Base-by-base conservation (phyloP, 2,329 filamentous ascomycete species). In the Raffaelea ambrosiae region DNA sequence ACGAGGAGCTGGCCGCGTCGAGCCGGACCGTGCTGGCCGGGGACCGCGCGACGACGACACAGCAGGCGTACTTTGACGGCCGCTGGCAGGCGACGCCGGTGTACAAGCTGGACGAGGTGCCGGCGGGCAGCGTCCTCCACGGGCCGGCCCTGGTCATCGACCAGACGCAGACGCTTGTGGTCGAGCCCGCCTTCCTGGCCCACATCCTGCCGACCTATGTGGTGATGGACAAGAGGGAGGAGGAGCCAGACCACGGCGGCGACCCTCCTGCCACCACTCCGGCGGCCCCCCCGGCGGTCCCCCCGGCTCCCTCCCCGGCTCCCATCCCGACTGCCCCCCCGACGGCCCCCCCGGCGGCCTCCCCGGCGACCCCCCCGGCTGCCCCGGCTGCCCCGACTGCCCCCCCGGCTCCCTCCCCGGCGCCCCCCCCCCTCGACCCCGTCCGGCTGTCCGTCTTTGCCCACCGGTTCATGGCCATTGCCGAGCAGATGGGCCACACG, bases 81-180 rank as follows among this genome's bases (percentile, higher is more conserved):
- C 38, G 40, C 23, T 76, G 88, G 31, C 69, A 77, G 53, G 76
- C 90, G n/a, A 94, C 88, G 0, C 83, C 87, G 0, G 79, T 95
- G 43, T 95, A 89, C 45, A 88, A 85, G 63, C 75, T 96, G 0
- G 80, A 85, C 52, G 77, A 88, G 50, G 70, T 95, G 10, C 67
- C 71, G 2, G 71, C 86, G 5, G 87, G 88, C 3, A 81, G 88
- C 50, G 78, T 80, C 21, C 71, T 95, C 46, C 70, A 74, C 44
- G 89, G 90, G 0, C 89, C 90, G 0, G 88, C 88, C 1, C 87
- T 95, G 64, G 75, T 95, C 49, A 87, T 88, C 3, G 90, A 90
- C 59, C 83, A 84, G 8, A 90, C 86, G 1, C 90, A 96, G 64
- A 97, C 90, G 0, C 93, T 97, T 52, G 86, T 96, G 0, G 81